These are phyloP conservation scores for Debaryomyces udenii DNA, from an alignment of 1,139 yeast species.

Conservation along the genomic window DNA sequence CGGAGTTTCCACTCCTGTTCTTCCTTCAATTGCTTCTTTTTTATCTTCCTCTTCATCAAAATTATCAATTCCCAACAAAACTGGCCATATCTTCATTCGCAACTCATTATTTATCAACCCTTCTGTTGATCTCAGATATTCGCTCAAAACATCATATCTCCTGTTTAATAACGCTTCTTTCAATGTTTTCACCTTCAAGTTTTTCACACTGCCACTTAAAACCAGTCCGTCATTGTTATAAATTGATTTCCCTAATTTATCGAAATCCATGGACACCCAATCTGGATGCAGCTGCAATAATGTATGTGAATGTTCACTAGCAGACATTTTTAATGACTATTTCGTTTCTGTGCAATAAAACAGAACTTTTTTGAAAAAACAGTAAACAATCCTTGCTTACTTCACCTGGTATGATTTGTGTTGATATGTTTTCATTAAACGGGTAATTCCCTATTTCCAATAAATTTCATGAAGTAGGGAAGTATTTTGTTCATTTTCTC, in stretches of 20 bases:
- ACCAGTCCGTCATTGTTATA: constrained; percentile 47
- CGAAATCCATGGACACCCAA: constrained; percentile 56
- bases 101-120: constrained; percentile 49
- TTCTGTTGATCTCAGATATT: constrained; percentile 46
- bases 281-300: constrained; percentile 30
- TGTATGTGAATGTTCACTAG: constrained; percentile 4
- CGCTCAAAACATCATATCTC: constrained; percentile 32
- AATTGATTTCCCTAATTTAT: constrained; percentile 50
- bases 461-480: no score
- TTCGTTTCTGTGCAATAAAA: neutral
- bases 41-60: constrained; percentile 1
- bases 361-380: neutral
- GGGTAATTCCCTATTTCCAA: no score
- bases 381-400: neutral
- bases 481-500: no score
- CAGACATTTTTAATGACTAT: constrained; percentile 3
- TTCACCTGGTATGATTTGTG: no score
- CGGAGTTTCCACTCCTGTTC: constrained; percentile 8
- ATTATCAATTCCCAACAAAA: constrained; percentile 30
- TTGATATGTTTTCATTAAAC: no score
- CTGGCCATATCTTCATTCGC: constrained; percentile 53
- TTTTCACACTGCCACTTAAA: constrained; percentile 39
- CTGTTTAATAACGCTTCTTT: constrained; percentile 37
- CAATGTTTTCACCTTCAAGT: constrained; percentile 43
- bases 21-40: neutral